A percentile compares a stretch with the other conserved stretches of the same genome.
phyloP scores from a whole-genome alignment of 176 grass and related monocot genomes.

The Oryza nivara region DNA sequence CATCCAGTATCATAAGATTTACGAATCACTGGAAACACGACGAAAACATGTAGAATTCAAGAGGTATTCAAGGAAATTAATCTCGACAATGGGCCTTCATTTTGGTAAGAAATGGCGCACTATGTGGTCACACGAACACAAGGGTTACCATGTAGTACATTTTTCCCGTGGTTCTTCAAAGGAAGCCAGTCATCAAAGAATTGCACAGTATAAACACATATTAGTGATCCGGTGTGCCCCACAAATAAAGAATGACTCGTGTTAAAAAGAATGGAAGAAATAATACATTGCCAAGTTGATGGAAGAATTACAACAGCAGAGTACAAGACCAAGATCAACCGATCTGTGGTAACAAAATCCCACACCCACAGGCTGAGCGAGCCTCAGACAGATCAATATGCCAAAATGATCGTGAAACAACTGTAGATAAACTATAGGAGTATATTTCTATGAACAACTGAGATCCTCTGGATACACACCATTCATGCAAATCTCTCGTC shows the following conservation, averaged over 20 bases:
- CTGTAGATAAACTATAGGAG: slow-evolving; percentile 38
- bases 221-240: background rate
- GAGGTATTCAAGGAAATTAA: background rate
- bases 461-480: slow-evolving; percentile 53
- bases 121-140: background rate
- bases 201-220: background rate
- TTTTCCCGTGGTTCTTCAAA: slow-evolving; percentile 23
- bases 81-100: background rate
- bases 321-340: slow-evolving; percentile 42
- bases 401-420: slow-evolving; percentile 47
- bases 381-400: slow-evolving; percentile 46
- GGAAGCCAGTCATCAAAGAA: background rate
- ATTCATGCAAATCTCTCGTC: slow-evolving; percentile 33
- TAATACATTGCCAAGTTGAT: slow-evolving; percentile 48
- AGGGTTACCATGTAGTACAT: background rate
- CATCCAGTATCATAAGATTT: background rate
- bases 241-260: slow-evolving; percentile 3
- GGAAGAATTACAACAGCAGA: slow-evolving; percentile 37
- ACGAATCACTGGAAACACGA: background rate
- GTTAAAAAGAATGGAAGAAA: slow-evolving; percentile 45
- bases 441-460: slow-evolving; percentile 70
- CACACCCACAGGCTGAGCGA: slow-evolving; percentile 41
- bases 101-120: background rate
- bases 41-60: background rate
- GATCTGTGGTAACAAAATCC: slow-evolving; percentile 54